Evolutionary conservation across 495 filamentous ascomycete genomes (phyloP), one percentile per base, ranked within the genome.

Genomic region (Tuber indicum): DNA sequence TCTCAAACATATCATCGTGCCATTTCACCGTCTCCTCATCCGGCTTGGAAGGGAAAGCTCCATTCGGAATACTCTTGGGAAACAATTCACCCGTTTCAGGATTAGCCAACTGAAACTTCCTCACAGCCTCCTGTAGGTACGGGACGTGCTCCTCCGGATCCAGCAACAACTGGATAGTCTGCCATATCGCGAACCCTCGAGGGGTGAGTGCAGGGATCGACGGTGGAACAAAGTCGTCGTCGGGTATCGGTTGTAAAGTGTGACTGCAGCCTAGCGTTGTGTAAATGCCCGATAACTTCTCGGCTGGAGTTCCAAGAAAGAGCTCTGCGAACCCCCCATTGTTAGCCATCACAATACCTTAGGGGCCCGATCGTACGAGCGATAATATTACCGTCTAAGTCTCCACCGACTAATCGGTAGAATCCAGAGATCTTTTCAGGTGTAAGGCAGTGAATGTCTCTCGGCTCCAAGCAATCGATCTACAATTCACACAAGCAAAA

Each of bases 171-270:
- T 98, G 94, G 23, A 99, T 94, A 3, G 92, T 92, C 87, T 98
- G 93, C 94, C 95, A 99, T 82, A 91, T 90, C 62, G 95, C 91
- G 83, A 97, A 99, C 41, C 96, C 96, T 78, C 89, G 89, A 0
- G 88, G 86, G 58, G 94, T 94, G 75, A 99, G 86, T 21, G 93
- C 92, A 16, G 96, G 96, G 52, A 97, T 87, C 1, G 88, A 89
- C 0, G 96, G 96, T 17, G 90, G 85, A 3, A 88, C 87, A 82
- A 91, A 97, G 70, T 92, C 90, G 79, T 94, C 89, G 19, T 87
- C 85, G 32, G 90, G 89, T 0, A 92, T 91, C 74, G 91, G 91
- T 21, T 86, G 80, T 19, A 94, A 88, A 45, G 89, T 89, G 83
- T 96, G 92, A 77, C 93, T 92, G 84, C 96, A 98, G 72, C 94